phyloP scores from a whole-genome alignment of 1,139 yeast species.

The Petasospora fabianii region DNA sequence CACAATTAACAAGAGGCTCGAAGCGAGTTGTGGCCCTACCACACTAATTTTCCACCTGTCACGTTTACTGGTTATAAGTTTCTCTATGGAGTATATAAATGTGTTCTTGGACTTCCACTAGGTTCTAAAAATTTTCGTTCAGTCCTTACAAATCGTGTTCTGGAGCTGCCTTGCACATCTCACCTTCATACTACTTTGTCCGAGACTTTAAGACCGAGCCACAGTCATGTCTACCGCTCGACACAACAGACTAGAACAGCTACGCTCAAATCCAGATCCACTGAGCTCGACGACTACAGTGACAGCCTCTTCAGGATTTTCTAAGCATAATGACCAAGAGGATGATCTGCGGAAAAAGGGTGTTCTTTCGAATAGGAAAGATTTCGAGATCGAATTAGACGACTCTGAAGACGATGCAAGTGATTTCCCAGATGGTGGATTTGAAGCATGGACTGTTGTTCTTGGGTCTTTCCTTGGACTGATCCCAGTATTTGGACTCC shows the following conservation, averaged over 20 bases:
- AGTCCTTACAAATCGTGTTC: no score
- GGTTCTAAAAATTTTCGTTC: no score
- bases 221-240: no score
- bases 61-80: no score
- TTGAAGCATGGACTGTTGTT: slow-evolving; percentile 23
- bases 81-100: no score
- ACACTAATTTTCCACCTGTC: no score
- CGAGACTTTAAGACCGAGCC: no score
- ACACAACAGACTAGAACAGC: background rate
- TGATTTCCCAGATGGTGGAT: slow-evolving; percentile 26
- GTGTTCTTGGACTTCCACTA: no score
- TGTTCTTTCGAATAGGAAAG: slow-evolving; percentile 8
- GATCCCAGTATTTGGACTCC: slow-evolving; percentile 59
- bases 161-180: background rate
- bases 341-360: slow-evolving; percentile 7
- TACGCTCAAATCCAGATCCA: background rate
- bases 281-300: slow-evolving; percentile 1
- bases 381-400: slow-evolving; percentile 3
- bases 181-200: no score
- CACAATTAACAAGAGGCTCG: no score
- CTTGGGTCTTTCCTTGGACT: slow-evolving; percentile 64
- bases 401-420: slow-evolving; percentile 27
- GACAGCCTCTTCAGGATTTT: slow-evolving; percentile 9
- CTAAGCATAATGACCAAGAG: slow-evolving; percentile 2
- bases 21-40: no score